Percentiles rank a stretch among this genome's conserved stretches.
Conservation (phyloP, 352 stramenopile genomes). For the Hyaloperonospora arabidopsidis region DNA sequence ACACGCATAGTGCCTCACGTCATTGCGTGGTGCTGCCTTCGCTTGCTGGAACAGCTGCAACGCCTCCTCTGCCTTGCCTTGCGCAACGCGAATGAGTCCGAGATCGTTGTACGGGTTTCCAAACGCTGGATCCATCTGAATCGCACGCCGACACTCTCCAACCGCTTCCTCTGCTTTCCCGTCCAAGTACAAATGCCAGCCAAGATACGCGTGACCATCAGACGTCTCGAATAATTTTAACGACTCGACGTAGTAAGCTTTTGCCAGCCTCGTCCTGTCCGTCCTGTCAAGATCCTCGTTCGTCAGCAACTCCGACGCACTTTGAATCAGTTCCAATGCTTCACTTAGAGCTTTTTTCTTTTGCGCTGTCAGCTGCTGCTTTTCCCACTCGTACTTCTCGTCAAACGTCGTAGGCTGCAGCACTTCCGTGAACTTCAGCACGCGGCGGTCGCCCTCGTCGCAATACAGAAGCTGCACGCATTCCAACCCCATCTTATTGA, state of each 20-base stretch:
- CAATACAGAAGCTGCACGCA: constrained; percentile 55
- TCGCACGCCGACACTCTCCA: constrained; percentile 48
- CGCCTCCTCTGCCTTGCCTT: constrained; percentile 51
- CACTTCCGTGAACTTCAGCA: constrained; percentile 34
- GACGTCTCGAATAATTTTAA: constrained; percentile 59
- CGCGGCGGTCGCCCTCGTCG: constrained; percentile 35
- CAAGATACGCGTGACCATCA: constrained; percentile 59
- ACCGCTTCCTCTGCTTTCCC: constrained; percentile 46
- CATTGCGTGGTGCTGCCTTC: constrained; percentile 50
- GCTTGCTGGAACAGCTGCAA: constrained; percentile 53
- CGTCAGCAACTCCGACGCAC: constrained; percentile 36
- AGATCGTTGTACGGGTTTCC: constrained; percentile 73
- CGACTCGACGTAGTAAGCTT: constrained; percentile 60
- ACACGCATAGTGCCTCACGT: constrained; percentile 59
- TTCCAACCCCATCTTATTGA: constrained; percentile 59
- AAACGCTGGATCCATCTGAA: constrained; percentile 57
- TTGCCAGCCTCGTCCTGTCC: constrained; percentile 50
- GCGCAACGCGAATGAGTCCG: constrained; percentile 49
- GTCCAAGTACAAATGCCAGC: constrained; percentile 61
- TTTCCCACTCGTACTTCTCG: constrained; percentile 47
- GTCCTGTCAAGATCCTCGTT: constrained; percentile 35
- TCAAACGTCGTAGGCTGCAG: constrained; percentile 31
- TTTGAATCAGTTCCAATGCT: constrained; percentile 52
- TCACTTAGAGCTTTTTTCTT: constrained; percentile 28
- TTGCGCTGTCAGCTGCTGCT: constrained; percentile 18